Percentiles rank a stretch among this genome's conserved stretches.
Evolutionary conservation across 192 early-diverging fungal species (phyloP).

Genomic region (Podila minutissima): DNA sequence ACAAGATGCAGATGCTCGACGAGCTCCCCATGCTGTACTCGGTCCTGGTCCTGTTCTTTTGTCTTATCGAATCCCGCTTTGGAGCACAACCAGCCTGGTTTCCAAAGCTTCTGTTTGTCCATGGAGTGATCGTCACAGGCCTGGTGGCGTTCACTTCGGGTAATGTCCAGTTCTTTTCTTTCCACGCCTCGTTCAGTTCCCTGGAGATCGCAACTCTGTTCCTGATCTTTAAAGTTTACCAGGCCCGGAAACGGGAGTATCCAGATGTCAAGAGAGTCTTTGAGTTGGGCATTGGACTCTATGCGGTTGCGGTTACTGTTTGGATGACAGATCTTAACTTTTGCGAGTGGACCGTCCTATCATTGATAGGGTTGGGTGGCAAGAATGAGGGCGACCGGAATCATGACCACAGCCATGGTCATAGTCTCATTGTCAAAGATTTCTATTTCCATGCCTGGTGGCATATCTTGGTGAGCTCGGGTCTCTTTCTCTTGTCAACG

Average conservation of each 20-base stretch:
- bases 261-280: constrained; percentile 45
- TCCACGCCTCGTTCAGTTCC: constrained; percentile 36
- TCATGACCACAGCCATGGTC: constrained; percentile 40
- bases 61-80: constrained; percentile 49
- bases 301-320: constrained; percentile 24
- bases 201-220: constrained; percentile 26
- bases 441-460: constrained; percentile 69
- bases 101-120: constrained; percentile 55
- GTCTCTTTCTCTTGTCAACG: constrained; percentile 64
- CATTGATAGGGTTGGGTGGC: constrained; percentile 2
- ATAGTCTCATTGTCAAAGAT: constrained; percentile 51
- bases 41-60: constrained; percentile 48
- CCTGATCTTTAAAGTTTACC: constrained; percentile 40
- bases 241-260: constrained; percentile 22
- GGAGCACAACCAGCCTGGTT: constrained; percentile 56
- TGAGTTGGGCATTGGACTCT: constrained; percentile 28
- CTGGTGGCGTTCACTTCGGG: constrained; percentile 41
- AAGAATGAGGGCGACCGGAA: constrained; percentile 16
- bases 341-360: constrained; percentile 22
- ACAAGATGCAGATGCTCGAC: constrained; percentile 75
- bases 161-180: constrained; percentile 26
- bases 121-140: constrained; percentile 51
- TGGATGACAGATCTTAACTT: constrained; percentile 51
- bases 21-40: constrained; percentile 59
- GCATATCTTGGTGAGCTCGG: constrained; percentile 69